Percentiles rank a stretch among this genome's conserved stretches.
These are phyloP conservation scores for Myxozyma monticola DNA, from an alignment of 805 yeast species.

Conservation along the genomic window DNA sequence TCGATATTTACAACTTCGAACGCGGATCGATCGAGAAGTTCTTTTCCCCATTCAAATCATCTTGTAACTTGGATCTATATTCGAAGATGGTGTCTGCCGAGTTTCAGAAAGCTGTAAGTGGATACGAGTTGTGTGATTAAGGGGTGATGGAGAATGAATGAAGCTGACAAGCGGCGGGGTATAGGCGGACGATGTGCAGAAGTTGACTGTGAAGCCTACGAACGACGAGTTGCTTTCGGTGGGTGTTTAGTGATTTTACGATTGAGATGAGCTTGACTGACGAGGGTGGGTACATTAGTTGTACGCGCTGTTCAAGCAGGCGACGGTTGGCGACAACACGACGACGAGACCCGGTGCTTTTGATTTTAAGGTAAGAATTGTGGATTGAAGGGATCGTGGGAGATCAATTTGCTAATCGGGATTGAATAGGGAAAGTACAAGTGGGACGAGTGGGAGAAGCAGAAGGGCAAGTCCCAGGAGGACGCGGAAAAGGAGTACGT, in stretches of 20 bases:
- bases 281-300: constrained; percentile 40
- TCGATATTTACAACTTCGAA: no score
- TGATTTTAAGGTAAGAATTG: constrained; percentile 62
- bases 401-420: background rate
- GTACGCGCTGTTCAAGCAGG: constrained; percentile 94
- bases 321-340: constrained; percentile 91
- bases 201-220: constrained; percentile 71
- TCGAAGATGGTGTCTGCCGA: background rate
- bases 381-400: no score
- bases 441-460: constrained; percentile 95
- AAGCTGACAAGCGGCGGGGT: no score
- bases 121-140: background rate
- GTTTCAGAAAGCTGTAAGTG: background rate
- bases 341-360: constrained; percentile 88
- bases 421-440: constrained; percentile 71
- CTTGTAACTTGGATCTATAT: no score
- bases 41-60: no score
- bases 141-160: background rate
- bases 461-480: constrained; percentile 80
- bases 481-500: constrained; percentile 79
- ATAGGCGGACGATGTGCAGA: constrained; percentile 66
- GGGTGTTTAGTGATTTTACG: background rate
- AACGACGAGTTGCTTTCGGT: constrained; percentile 79
- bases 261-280: background rate
- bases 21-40: no score